A percentile compares a stretch with the other conserved stretches of the same genome.
phyloP scores from a whole-genome alignment of 495 filamentous ascomycete genomes.

The Ascodesmis nigricans region DNA sequence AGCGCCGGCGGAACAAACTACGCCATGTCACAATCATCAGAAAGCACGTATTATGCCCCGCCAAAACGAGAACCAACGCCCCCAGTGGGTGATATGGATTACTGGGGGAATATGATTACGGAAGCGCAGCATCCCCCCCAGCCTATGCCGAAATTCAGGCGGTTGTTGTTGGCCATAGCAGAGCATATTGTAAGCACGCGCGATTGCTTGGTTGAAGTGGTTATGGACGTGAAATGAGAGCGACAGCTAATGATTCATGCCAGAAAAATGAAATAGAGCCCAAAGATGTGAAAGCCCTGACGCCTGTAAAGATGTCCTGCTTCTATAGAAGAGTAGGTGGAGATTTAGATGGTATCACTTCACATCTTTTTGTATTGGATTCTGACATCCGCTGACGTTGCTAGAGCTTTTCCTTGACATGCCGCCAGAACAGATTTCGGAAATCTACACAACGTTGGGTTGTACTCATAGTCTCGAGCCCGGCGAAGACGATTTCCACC shows the following conservation, averaged over 20 bases:
- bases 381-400: conserved; percentile 1
- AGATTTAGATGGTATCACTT: conserved; percentile 48
- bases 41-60: background rate
- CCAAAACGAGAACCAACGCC: conserved; percentile 5
- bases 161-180: conserved; percentile 57
- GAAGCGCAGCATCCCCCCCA: conserved; percentile 55
- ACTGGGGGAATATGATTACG: conserved; percentile 73
- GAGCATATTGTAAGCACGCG: conserved; percentile 67
- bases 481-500: conserved; percentile 43
- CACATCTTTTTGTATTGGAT: background rate
- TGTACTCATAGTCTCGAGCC: conserved; percentile 58
- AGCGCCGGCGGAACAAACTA: too few species aligned
- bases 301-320: conserved; percentile 57
- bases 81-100: conserved; percentile 23
- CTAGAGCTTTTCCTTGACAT: conserved; percentile 53
- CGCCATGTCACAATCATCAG: background rate
- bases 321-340: conserved; percentile 82
- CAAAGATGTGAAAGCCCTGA: conserved; percentile 40
- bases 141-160: conserved; percentile 35
- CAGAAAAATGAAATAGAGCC: conserved; percentile 44
- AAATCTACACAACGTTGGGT: conserved; percentile 76
- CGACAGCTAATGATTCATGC: conserved; percentile 1
- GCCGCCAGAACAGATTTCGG: conserved; percentile 51
- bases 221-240: background rate
- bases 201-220: too few species aligned